Conservation (phyloP, 2,329 filamentous ascomycete species). For the Paraphoma sp. region DNA sequence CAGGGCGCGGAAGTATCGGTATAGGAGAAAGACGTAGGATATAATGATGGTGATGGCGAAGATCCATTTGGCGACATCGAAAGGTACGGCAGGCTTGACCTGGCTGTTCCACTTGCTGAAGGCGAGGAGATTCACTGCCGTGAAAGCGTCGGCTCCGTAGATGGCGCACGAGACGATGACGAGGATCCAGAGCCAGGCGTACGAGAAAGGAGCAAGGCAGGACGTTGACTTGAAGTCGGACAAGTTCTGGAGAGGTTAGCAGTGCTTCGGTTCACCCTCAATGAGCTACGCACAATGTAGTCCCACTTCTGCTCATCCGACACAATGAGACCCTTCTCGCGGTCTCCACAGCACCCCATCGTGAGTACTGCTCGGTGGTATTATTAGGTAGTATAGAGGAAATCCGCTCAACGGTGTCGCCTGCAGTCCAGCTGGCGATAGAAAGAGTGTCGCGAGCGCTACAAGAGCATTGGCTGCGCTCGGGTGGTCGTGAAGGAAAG, state of each 20-base stretch:
- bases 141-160: slow-evolving; percentile 91
- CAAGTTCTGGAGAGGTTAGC: slow-evolving; percentile 50
- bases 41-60: slow-evolving; percentile 92
- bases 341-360: slow-evolving; percentile 49
- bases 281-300: slow-evolving; percentile 73
- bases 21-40: slow-evolving; percentile 81
- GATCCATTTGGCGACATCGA: slow-evolving; percentile 89
- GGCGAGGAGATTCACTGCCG: slow-evolving; percentile 85
- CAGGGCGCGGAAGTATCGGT: slow-evolving; percentile 79
- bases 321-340: slow-evolving; percentile 47
- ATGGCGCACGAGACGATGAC: slow-evolving; percentile 80
- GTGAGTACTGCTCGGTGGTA: slow-evolving; percentile 34
- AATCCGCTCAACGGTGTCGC: slow-evolving; percentile 43
- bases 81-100: slow-evolving; percentile 78
- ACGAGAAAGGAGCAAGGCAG: slow-evolving; percentile 78
- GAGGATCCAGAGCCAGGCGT: slow-evolving; percentile 83
- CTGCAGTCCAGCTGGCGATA: slow-evolving; percentile 46
- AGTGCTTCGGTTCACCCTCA: neutral
- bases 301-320: slow-evolving; percentile 74
- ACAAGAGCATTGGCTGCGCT: slow-evolving; percentile 32
- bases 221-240: slow-evolving; percentile 84
- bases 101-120: slow-evolving; percentile 90
- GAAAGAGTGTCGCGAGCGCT: slow-evolving; percentile 40
- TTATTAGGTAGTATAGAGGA: slow-evolving; percentile 29
- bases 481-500: slow-evolving; percentile 3